Evolutionary conservation across 2,329 filamentous ascomycete genomes (phyloP).

Genomic region (Raffaelea albimanens): DNA sequence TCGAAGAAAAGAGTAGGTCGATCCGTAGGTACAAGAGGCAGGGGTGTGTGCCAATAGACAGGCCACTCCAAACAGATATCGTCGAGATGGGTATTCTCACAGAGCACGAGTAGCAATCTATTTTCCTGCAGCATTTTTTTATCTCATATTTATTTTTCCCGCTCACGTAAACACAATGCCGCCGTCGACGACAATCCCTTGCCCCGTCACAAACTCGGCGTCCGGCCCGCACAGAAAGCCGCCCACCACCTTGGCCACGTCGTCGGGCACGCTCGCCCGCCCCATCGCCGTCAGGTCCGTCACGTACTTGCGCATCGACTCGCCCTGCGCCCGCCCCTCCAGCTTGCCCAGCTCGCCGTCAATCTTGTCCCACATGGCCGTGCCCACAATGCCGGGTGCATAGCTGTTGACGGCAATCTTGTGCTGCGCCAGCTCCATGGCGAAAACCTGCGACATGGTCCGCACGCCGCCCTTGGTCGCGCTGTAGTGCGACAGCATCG

Average conservation of each 20-base stretch:
- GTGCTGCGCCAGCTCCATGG: constrained; percentile 54
- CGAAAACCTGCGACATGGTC: constrained; percentile 56
- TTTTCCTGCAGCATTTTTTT: too few species aligned
- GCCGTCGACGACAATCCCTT: constrained; percentile 54
- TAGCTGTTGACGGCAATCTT: constrained; percentile 60
- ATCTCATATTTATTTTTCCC: too few species aligned
- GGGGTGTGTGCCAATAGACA: too few species aligned
- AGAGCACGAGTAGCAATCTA: too few species aligned
- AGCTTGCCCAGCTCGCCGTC: constrained; percentile 19
- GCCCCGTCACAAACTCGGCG: constrained; percentile 51
- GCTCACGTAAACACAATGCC: constrained; percentile 44
- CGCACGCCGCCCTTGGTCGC: constrained; percentile 59
- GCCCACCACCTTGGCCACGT: constrained; percentile 53
- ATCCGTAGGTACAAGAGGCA: too few species aligned
- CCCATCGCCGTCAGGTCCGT: constrained; percentile 44
- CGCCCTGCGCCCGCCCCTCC: constrained; percentile 28
- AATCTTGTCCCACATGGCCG: constrained; percentile 60
- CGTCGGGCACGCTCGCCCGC: constrained; percentile 26
- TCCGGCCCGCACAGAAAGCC: constrained; percentile 39
- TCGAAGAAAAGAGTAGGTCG: too few species aligned
- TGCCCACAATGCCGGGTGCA: constrained; percentile 58
- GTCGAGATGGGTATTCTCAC: too few species aligned
- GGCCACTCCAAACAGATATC: too few species aligned
- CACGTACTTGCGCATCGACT: constrained; percentile 43
- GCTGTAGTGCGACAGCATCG: constrained; percentile 51